Conservation (phyloP, 352 stramenopile genomes). For the Globisporangium barbulae region DNA sequence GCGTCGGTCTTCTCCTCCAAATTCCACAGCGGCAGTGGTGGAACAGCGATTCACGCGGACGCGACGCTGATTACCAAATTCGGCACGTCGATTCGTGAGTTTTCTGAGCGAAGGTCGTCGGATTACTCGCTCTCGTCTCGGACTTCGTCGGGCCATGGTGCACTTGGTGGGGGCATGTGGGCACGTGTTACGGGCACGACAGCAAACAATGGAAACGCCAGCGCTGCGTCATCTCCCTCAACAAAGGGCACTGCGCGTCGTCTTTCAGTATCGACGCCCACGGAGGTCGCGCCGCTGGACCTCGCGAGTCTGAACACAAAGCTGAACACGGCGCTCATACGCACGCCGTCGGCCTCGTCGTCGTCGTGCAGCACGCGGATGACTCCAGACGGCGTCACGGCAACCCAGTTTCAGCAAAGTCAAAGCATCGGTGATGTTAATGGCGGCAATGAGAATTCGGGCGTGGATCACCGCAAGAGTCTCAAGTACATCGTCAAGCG, state of each 20-base stretch:
- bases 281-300: constrained; percentile 13
- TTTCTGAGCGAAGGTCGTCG: constrained; percentile 10
- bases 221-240: not conserved
- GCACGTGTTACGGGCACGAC: constrained; percentile 1
- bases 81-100: constrained; percentile 10
- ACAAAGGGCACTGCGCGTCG: not conserved
- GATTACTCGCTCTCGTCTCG: constrained; percentile 12
- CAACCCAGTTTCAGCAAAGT: not conserved
- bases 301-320: constrained; percentile 5
- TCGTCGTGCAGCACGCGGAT: not conserved
- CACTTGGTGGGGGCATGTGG: constrained; percentile 16
- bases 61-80: constrained; percentile 15
- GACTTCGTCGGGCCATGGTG: constrained; percentile 5
- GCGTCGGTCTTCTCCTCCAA: not conserved
- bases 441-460: not conserved
- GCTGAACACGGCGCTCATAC: not conserved
- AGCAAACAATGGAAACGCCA: not conserved
- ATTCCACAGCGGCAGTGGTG: not conserved
- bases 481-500: constrained; percentile 59
- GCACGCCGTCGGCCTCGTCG: not conserved
- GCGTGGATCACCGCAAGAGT: constrained; percentile 21
- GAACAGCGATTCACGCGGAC: not conserved
- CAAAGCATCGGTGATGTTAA: not conserved
- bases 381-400: not conserved
- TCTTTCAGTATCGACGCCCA: not conserved